These are phyloP conservation scores for Cladorrhinum samala DNA, from an alignment of 495 filamentous ascomycete species.

Conservation along the genomic window DNA sequence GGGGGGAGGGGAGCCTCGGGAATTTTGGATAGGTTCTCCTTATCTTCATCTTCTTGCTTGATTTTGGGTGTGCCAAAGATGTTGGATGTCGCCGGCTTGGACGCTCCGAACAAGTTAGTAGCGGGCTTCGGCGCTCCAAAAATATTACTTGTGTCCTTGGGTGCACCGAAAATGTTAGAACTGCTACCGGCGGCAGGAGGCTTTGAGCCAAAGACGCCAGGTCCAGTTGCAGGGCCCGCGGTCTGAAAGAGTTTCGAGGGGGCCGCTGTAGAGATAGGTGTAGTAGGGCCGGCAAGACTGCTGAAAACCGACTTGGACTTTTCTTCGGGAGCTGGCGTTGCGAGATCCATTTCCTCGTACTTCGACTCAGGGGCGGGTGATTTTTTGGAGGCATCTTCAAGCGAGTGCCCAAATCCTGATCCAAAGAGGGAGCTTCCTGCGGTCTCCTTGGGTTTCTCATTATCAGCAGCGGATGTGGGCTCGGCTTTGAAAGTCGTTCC, in stretches of 20 bases:
- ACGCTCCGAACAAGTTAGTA: slow-evolving; percentile 1
- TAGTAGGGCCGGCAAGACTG: slow-evolving; percentile 43
- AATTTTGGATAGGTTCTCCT: slow-evolving; percentile 28
- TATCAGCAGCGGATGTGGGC: slow-evolving; percentile 51
- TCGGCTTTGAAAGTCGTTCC: slow-evolving; percentile 78
- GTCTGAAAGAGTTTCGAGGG: slow-evolving; percentile 37
- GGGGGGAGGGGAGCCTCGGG: slow-evolving; percentile 64
- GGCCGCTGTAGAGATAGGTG: slow-evolving; percentile 49
- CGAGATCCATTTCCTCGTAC: slow-evolving; percentile 55
- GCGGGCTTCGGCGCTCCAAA: slow-evolving; percentile 14
- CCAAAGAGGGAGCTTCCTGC: slow-evolving; percentile 49
- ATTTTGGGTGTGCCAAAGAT: slow-evolving; percentile 21
- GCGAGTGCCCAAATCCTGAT: slow-evolving; percentile 46
- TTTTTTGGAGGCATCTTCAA: slow-evolving; percentile 42
- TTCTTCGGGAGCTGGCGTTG: slow-evolving; percentile 31
- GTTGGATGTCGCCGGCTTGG: neutral
- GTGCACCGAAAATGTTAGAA: slow-evolving; percentile 18
- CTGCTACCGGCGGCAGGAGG: slow-evolving; percentile 6
- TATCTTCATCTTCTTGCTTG: slow-evolving; percentile 31
- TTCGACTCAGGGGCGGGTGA: slow-evolving; percentile 41
- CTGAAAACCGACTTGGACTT: slow-evolving; percentile 26
- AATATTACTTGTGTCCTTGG: no score
- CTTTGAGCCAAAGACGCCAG: slow-evolving; percentile 23
- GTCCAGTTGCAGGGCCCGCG: slow-evolving; percentile 8
- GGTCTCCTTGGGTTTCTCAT: slow-evolving; percentile 45